Evolutionary conservation across 176 grass and related monocot species (phyloP).

Genomic region (Typha latifolia): DNA sequence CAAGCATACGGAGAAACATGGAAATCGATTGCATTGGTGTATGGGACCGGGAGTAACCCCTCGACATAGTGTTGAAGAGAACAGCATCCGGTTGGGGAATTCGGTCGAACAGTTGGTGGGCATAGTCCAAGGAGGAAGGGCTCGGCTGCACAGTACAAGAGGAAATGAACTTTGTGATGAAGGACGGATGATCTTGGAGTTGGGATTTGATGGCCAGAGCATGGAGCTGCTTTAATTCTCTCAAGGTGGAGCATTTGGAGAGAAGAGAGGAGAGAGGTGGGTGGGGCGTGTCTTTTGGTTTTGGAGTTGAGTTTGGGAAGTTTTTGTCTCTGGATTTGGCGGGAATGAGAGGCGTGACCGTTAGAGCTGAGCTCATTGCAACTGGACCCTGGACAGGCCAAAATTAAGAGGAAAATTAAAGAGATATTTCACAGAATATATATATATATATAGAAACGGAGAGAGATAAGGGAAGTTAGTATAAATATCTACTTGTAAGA

Average conservation of each 20-base stretch:
- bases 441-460: too few species aligned
- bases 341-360: neutral
- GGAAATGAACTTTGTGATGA: slow-evolving; percentile 20
- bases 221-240: slow-evolving; percentile 17
- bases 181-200: slow-evolving; percentile 9
- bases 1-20: slow-evolving; percentile 44
- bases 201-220: slow-evolving; percentile 24
- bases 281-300: too few species aligned
- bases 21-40: slow-evolving; percentile 8
- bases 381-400: too few species aligned
- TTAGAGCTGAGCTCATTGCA: slow-evolving; percentile 2
- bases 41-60: slow-evolving; percentile 40
- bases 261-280: slow-evolving; percentile 10
- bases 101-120: slow-evolving; percentile 28
- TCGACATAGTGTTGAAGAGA: slow-evolving; percentile 59
- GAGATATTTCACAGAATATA: too few species aligned
- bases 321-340: neutral
- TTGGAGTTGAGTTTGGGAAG: neutral
- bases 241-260: slow-evolving; percentile 5
- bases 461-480: too few species aligned
- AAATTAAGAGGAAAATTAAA: too few species aligned
- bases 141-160: neutral
- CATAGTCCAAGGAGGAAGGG: slow-evolving; percentile 10
- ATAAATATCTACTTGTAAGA: too few species aligned
- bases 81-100: slow-evolving; percentile 47